Evolutionary conservation across 306 rosid genomes (phyloP), one percentile per base, ranked within the genome.

Genomic region (Inga laurina): DNA sequence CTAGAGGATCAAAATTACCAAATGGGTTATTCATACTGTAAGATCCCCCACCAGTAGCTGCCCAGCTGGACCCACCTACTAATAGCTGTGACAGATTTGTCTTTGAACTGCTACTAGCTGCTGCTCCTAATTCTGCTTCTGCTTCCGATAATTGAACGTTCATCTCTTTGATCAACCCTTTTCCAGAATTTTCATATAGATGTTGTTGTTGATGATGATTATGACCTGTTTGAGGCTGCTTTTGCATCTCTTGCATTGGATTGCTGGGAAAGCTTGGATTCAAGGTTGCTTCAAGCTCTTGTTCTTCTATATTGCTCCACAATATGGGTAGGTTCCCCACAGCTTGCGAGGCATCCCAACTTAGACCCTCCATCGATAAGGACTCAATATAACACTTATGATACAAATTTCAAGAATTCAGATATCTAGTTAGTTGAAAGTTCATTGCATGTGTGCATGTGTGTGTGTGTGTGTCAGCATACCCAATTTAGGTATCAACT

Each of bases 311-410:
- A 44, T 74, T 83, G 80, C 82, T 89, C 94, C 97, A 92, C 61
- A 86, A 67, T 61, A 86, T 87, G 9, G 87, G 68, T 27, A 84
- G 65, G 84, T 85, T 92, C 44, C 69, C 81, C 51, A 78, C 77
- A 45, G 78, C 80, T 75, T 82, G 87, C 16, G 94, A 86, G 22
- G 84, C 89, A 83, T 86, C 88, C 98, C 98, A 93, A 43, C 84
- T 90, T 83, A 88, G 46, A 81, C 86, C 84, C 73, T 92, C 97
- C 98, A 95, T 94, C 27, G 74, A 51, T 81, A 46, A 56, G 78
- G 41, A 57, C 69, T 61, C 5, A 6, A 72, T 43, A 75, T 72
- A 75, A 51, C 52, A 52, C 32, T 68, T 59, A 83, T 78, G 67
- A 56, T 67, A 75, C 1, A 21, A 70, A 39, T 19, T 19, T 19